Evolutionary conservation across 208 protist species (phyloP), one percentile per base, ranked within the genome.

Genomic region (Blastocrithidia nonstop): DNA sequence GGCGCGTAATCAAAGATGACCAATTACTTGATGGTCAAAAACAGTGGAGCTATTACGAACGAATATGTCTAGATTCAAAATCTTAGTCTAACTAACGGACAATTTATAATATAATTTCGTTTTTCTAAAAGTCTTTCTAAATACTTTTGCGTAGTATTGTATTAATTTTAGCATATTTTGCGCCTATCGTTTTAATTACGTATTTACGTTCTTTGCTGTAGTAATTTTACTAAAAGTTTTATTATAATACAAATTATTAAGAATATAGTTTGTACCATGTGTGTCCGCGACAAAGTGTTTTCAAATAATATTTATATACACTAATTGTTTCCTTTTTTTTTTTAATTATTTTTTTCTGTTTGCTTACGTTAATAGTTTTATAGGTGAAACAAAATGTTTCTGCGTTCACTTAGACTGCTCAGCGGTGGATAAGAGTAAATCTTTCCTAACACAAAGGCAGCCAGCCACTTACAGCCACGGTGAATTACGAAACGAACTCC

Each of bases 371-470:
- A 4, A 45, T 55, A 11, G 23, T 47, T 55, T 37, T 27, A 21
- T 3, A 49, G 31, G 45, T 11, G 27, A 25, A 20, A 15, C 20
- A 71, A 59, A 13, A 56, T 72, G 33, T 47, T 57, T 9, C 59
- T 62, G 49, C 73, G 45, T 23, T 62, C 36, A 38, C 46, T 47
- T 16, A 16, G 54, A 0, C 33, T 49, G 8, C 62, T 66, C 3
- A 70, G 71, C 41, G 72, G 75, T 38, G 64, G 67, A 31, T 71
- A 82, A 20, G 81, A 77, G 13, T 74, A 87, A 11, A 48, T 87
- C 25, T 87, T 92, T 48, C 82, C 82, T 1, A 92, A 73, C 3
- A 81, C 61, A 29, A 92, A 92, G 61, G 55, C 53, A 5, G 76
- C 72, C 3, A 70, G 75, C 1, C 76, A 91, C 41, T 60, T 91